phyloP scores from a whole-genome alignment of 176 grass and related monocot genomes.

The Eragrostis nindensis region DNA sequence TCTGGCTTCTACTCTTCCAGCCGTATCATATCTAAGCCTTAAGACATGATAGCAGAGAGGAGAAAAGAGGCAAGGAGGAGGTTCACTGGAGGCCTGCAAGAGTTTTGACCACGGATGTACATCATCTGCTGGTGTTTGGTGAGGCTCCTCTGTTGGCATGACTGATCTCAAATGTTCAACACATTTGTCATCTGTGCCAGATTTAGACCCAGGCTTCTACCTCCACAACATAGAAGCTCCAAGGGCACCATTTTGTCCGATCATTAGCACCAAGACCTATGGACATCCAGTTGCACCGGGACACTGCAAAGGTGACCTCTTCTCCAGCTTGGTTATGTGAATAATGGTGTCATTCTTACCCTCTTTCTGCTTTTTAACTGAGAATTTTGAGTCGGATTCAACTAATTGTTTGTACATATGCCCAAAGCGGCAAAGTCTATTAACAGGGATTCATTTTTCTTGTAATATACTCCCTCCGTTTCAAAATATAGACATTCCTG shows the following conservation, averaged over 20 bases:
- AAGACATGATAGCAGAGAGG: slow-evolving; percentile 41
- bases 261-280: slow-evolving; percentile 27
- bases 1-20: slow-evolving; percentile 5
- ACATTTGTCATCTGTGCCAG: not conserved
- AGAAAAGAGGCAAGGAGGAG: slow-evolving; percentile 35
- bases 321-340: not conserved
- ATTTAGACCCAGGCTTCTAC: slow-evolving; percentile 8
- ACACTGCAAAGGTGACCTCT: slow-evolving; percentile 27
- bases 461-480: too few relatives aligned
- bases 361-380: not conserved
- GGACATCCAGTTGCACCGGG: slow-evolving; percentile 17
- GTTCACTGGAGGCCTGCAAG: slow-evolving; percentile 37
- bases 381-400: slow-evolving; percentile 3
- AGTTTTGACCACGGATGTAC: slow-evolving; percentile 46
- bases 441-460: not conserved
- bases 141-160: slow-evolving; percentile 62
- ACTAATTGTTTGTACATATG: slow-evolving; percentile 8
- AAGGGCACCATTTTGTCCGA: not conserved
- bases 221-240: slow-evolving; percentile 6
- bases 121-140: slow-evolving; percentile 52
- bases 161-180: slow-evolving; percentile 37
- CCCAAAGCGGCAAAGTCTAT: not conserved
- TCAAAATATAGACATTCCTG: too few relatives aligned
- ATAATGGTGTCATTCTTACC: slow-evolving; percentile 21
- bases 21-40: slow-evolving; percentile 21